Percentiles rank a stretch among this genome's conserved stretches.
Evolutionary conservation across 192 early-diverging fungal genomes (phyloP).

Genomic region (Spinellus fusiger): DNA sequence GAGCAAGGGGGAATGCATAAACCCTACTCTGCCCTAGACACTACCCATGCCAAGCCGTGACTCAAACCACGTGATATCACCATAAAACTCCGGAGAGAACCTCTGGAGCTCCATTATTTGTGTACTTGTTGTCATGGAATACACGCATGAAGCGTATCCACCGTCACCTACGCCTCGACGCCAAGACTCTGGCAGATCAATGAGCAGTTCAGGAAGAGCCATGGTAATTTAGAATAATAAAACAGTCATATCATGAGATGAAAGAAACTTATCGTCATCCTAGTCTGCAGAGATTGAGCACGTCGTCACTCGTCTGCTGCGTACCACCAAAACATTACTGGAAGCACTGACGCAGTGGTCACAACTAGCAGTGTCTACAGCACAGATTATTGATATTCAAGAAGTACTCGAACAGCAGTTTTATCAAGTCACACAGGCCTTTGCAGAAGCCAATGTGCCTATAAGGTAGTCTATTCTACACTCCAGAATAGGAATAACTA

Average conservation of each 20-base stretch:
- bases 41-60: too few relatives aligned
- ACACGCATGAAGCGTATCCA: background rate
- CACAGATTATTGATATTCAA: slow-evolving; percentile 23
- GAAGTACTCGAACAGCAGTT: slow-evolving; percentile 22
- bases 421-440: slow-evolving; percentile 16
- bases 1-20: too few relatives aligned
- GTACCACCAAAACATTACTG: slow-evolving; percentile 22
- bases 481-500: background rate
- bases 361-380: background rate
- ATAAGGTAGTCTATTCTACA: slow-evolving; percentile 18
- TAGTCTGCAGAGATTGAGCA: slow-evolving; percentile 30
- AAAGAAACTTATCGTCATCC: too few relatives aligned
- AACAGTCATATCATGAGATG: too few relatives aligned
- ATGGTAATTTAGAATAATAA: too few relatives aligned
- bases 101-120: too few relatives aligned
- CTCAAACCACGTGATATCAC: too few relatives aligned
- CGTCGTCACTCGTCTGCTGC: slow-evolving; percentile 22
- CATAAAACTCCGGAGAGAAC: too few relatives aligned
- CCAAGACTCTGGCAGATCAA: background rate
- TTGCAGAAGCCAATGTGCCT: slow-evolving; percentile 21
- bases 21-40: too few relatives aligned
- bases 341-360: slow-evolving; percentile 29
- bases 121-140: too few relatives aligned
- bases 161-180: background rate
- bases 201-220: background rate